Percentiles rank a stretch among this genome's conserved stretches.
phyloP scores from a whole-genome alignment of 2,329 filamentous ascomycete genomes.

The Calonectria leucothoes region DNA sequence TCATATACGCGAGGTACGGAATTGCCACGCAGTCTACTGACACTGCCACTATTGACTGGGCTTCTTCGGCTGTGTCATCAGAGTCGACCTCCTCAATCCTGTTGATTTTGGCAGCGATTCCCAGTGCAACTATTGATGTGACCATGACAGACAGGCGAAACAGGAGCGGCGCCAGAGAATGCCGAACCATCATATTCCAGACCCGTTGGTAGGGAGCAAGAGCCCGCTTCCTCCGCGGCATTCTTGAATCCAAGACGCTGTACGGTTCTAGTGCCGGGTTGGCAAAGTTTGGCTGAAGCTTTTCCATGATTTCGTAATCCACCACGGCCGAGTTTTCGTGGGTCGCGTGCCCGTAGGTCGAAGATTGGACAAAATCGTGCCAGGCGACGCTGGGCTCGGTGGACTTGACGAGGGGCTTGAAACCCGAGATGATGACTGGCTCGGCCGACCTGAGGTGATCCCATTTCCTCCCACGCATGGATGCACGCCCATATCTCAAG shows the following conservation, averaged over 20 bases:
- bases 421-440: slow-evolving; percentile 67
- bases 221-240: slow-evolving; percentile 45
- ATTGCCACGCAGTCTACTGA: slow-evolving; percentile 90
- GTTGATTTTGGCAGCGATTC: slow-evolving; percentile 81
- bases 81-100: slow-evolving; percentile 62
- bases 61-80: slow-evolving; percentile 65
- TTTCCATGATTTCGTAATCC: slow-evolving; percentile 56
- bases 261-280: slow-evolving; percentile 48
- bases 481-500: slow-evolving; percentile 60
- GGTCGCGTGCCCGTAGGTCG: slow-evolving; percentile 60
- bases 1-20: slow-evolving; percentile 92
- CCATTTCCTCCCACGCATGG: slow-evolving; percentile 64
- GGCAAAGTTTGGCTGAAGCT: slow-evolving; percentile 62
- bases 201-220: slow-evolving; percentile 63
- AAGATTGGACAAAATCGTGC: slow-evolving; percentile 66
- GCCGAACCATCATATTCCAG: slow-evolving; percentile 78
- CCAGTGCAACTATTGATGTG: slow-evolving; percentile 85
- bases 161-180: slow-evolving; percentile 85
- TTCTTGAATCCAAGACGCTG: slow-evolving; percentile 41
- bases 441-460: slow-evolving; percentile 70
- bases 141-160: slow-evolving; percentile 86
- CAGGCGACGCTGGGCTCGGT: slow-evolving; percentile 59
- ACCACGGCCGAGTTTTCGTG: slow-evolving; percentile 63
- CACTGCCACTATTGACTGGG: slow-evolving; percentile 89
- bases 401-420: slow-evolving; percentile 50